Base-by-base conservation (phyloP, 176 grass and related monocot genomes). In the Luzula sylvatica region DNA sequence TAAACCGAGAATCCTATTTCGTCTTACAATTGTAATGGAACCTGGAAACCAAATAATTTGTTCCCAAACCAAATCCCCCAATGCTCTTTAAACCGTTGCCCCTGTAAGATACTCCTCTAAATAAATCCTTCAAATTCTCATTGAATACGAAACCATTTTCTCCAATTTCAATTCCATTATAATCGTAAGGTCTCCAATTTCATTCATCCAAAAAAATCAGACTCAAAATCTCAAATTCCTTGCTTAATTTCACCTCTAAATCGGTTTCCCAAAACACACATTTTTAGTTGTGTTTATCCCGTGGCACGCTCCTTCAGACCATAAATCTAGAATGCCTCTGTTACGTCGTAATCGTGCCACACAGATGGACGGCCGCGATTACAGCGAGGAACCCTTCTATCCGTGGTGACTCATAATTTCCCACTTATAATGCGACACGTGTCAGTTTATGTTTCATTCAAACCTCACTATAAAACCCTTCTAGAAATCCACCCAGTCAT, bases 351-450 rank as follows among this genome's bases (percentile, higher is more conserved):
- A 61, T 28, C 41, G 67, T 5, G 2, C 7, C 16, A 38, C 38
- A 14, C 67, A 72, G 72, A 73, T 52, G 45, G 28, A 77, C 75
- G 86, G 0, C 4, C 11, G 0, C 0, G 76, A 90, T 84, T 1
- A 5, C 0, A 0, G n/a, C 4, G 0, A 13, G 20, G 17, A 39
- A 26, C 64, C 74, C 65, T 49, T 25, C 48, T 49, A 84, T 90
- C 86, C 80, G 68, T 32, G 53, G 9, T 72, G 22, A 52, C 11
- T 26, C 0, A 2, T 9, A 0, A 0, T 0, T 8, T 24, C 8
- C 86, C 76, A 80, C 80, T 80, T 32, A 53, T 21, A 24, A 23
- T 26, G 0, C 41, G 12, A 30, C 72, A 26, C 11, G 1, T 16
- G 5, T 44, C 30, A 14, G 16, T 83, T 8, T 6, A 11, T 3